Percentiles rank a stretch among this genome's conserved stretches.
These are phyloP conservation scores for Leptomonas seymouri DNA, from an alignment of 208 protist species.

Conservation along the genomic window DNA sequence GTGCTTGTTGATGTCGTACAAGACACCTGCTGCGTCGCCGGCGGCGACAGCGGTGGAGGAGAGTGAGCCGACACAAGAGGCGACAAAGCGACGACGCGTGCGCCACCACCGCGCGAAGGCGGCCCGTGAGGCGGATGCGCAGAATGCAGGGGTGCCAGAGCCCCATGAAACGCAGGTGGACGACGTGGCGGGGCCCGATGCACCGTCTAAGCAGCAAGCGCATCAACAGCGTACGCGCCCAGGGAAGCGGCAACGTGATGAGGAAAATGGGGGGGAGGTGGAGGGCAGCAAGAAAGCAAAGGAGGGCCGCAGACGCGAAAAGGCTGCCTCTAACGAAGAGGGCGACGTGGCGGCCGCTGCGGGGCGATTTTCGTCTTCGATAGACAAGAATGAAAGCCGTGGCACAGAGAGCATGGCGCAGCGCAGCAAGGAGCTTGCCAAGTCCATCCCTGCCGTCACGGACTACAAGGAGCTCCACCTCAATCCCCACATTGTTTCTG, in stretches of 20 bases:
- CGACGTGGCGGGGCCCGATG: neutral
- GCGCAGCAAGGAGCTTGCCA: conserved; percentile 32
- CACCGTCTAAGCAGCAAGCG: conserved; percentile 24
- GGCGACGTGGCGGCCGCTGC: neutral
- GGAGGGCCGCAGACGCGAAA: neutral
- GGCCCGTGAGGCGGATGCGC: conserved; percentile 26
- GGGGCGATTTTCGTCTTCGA: neutral
- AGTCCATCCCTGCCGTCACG: conserved; percentile 54
- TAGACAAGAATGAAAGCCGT: neutral
- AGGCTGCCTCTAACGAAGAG: neutral
- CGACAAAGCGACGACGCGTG: conserved; percentile 43
- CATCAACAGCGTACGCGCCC: conserved; percentile 1
- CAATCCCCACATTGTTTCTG: conserved; percentile 81
- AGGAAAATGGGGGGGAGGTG: neutral
- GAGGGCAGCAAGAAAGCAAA: neutral
- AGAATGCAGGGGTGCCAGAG: neutral
- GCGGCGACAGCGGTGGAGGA: conserved; percentile 5
- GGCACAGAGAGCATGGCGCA: conserved; percentile 15
- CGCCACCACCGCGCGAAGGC: conserved; percentile 67
- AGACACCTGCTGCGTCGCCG: neutral
- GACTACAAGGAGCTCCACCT: conserved; percentile 89
- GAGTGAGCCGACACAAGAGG: conserved; percentile 6
- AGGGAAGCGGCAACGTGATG: conserved; percentile 28
- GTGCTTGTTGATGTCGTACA: neutral
- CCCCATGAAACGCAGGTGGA: conserved; percentile 13